These are phyloP conservation scores for Elymus sibiricus DNA, from an alignment of 176 grass and related monocot genomes.

Conservation along the genomic window DNA sequence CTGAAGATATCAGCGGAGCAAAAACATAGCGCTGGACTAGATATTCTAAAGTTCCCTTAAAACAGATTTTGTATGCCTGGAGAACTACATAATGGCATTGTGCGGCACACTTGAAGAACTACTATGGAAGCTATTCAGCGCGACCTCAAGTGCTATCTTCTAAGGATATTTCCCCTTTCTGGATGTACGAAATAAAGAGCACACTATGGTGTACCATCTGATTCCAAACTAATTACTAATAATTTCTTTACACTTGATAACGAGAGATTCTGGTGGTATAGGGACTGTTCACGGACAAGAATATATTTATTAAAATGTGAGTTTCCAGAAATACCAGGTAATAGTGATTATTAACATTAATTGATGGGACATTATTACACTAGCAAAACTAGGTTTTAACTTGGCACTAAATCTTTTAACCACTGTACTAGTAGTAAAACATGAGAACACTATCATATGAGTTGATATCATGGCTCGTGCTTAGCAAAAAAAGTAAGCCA, in stretches of 20 bases:
- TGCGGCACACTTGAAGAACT: not conserved
- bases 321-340: not conserved
- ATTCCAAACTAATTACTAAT: not conserved
- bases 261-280: not conserved
- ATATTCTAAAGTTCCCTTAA: not conserved
- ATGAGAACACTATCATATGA: not conserved
- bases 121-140: not conserved
- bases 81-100: not conserved
- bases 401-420: not conserved
- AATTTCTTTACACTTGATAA: not conserved
- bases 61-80: not conserved
- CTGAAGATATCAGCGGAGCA: not conserved
- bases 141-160: conserved; percentile 9
- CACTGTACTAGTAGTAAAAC: not conserved
- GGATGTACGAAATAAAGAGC: not conserved
- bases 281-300: not conserved
- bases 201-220: not conserved
- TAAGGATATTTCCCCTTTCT: not conserved
- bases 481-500: not conserved
- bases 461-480: not conserved
- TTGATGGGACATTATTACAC: not conserved
- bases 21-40: not conserved
- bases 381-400: not conserved
- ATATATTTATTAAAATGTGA: not conserved
- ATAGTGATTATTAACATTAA: not conserved